A percentile compares a stretch with the other conserved stretches of the same genome.
Conservation (phyloP, 2,329 filamentous ascomycete genomes). For the Penicillium polonicum region DNA sequence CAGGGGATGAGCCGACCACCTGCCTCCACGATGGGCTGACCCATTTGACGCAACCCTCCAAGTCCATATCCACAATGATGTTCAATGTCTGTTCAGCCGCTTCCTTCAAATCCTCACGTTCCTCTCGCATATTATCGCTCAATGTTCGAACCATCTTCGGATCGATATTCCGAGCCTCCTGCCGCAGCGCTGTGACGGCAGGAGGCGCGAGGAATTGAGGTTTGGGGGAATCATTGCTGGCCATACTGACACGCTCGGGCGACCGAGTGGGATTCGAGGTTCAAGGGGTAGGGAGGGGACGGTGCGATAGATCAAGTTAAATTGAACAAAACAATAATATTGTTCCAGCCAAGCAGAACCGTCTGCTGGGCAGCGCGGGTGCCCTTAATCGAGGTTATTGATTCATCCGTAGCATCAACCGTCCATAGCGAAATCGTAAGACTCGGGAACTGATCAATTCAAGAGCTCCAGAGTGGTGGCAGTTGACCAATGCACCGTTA, state of each 20-base stretch:
- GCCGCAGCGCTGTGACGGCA: conserved; percentile 44
- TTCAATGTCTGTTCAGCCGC: conserved; percentile 96
- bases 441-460: conserved; percentile 10
- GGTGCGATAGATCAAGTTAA: neutral
- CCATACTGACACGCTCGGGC: conserved; percentile 37
- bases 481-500: neutral
- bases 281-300: conserved; percentile 2
- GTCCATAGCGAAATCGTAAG: conserved; percentile 35
- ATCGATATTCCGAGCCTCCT: conserved; percentile 43
- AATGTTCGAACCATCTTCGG: conserved; percentile 61
- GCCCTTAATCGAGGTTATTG: conserved; percentile 41
- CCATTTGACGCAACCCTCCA: conserved; percentile 90
- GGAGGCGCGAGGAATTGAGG: conserved; percentile 46
- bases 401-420: conserved; percentile 44
- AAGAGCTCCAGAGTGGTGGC: neutral
- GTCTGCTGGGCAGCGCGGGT: conserved; percentile 47
- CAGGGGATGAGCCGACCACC: conserved; percentile 76
- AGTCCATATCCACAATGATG: conserved; percentile 88
- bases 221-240: conserved; percentile 40
- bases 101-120: conserved; percentile 89
- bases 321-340: conserved; percentile 14
- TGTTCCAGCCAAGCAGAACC: conserved; percentile 34
- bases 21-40: conserved; percentile 95
- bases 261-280: conserved; percentile 9
- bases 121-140: conserved; percentile 87